Evolutionary conservation across 257 asterid genomes (phyloP).

Genomic region (Buddleja alternifolia): DNA sequence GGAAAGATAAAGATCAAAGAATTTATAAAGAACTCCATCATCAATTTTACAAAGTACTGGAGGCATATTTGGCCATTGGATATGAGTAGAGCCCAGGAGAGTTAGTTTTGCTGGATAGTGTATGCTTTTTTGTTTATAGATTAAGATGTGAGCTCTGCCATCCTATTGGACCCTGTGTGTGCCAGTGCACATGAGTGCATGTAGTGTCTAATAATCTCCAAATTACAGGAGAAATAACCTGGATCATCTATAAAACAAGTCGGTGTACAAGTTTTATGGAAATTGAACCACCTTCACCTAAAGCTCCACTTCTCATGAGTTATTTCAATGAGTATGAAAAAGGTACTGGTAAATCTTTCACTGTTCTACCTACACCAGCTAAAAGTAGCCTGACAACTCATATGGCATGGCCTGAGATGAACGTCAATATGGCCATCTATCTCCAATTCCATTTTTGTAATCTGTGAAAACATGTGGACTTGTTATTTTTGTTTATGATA

Average conservation of each 20-base stretch:
- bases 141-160: slow-evolving; percentile 8
- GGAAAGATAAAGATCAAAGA: too few species aligned
- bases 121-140: not conserved
- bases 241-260: not conserved
- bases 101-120: not conserved
- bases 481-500: not conserved
- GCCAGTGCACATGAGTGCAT: not conserved
- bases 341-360: slow-evolving; percentile 7
- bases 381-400: not conserved
- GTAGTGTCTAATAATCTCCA: not conserved
- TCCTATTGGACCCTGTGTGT: not conserved
- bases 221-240: not conserved
- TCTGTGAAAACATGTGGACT: not conserved
- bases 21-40: too few species aligned
- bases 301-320: not conserved
- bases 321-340: not conserved
- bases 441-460: not conserved
- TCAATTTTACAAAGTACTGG: too few species aligned
- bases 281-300: not conserved
- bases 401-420: not conserved
- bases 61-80: not conserved
- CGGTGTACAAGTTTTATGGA: not conserved
- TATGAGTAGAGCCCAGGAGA: not conserved
- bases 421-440: slow-evolving; percentile 6
- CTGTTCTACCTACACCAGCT: not conserved